A percentile compares a stretch with the other conserved stretches of the same genome.
phyloP scores from a whole-genome alignment of 2,329 filamentous ascomycete genomes.

The Monilinia fructicola region DNA sequence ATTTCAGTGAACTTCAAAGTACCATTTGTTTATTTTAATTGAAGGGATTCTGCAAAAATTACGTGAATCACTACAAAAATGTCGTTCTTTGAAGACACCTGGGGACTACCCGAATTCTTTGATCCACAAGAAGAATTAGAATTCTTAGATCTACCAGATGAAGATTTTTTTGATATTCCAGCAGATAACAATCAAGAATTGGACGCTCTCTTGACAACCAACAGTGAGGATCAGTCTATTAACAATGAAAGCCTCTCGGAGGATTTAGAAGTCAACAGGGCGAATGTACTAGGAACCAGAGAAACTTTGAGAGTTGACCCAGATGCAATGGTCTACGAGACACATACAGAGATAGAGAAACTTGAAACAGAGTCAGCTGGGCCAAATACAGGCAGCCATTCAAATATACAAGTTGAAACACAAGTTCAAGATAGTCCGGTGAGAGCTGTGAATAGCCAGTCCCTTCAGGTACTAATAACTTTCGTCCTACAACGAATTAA shows the following conservation, averaged over 20 bases:
- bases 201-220: too few relatives aligned
- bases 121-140: neutral
- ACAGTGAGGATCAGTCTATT: neutral
- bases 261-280: neutral
- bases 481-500: too few relatives aligned
- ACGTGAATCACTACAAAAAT: neutral
- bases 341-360: neutral
- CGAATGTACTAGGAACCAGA: neutral
- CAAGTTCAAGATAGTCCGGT: neutral
- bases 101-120: neutral
- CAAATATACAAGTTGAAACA: neutral
- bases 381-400: neutral
- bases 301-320: too few relatives aligned
- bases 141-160: neutral
- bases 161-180: neutral
- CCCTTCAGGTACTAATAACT: neutral
- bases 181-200: neutral
- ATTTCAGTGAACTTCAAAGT: too few relatives aligned
- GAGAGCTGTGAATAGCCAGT: too few relatives aligned
- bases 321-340: neutral
- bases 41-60: neutral
- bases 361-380: too few relatives aligned
- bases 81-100: neutral
- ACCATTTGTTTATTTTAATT: neutral
- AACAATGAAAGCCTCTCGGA: accelerated